Conservation (phyloP, 495 filamentous ascomycete species). For the Penicillium macrosclerotiorum region DNA sequence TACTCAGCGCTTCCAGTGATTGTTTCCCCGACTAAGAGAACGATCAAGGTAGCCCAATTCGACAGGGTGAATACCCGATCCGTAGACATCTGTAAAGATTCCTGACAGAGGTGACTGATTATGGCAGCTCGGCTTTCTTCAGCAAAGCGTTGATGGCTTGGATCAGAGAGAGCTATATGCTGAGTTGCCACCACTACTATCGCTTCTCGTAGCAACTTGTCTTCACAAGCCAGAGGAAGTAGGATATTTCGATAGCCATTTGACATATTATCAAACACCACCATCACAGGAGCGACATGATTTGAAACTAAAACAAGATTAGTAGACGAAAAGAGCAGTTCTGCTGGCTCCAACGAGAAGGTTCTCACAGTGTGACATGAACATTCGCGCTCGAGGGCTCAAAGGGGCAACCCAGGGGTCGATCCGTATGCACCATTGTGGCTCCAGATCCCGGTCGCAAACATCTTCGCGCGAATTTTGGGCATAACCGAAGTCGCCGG, state of each 20-base stretch:
- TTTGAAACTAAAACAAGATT: conserved; percentile 8
- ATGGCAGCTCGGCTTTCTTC: conserved; percentile 15
- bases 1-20: conserved; percentile 23
- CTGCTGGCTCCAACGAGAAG: not conserved
- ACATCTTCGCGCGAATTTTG: no score
- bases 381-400: conserved; percentile 5
- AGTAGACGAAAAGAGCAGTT: no score
- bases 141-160: conserved; percentile 1
- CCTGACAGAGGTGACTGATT: conserved; percentile 15
- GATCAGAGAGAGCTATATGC: conserved; percentile 46
- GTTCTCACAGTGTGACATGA: conserved; percentile 18
- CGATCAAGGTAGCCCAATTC: conserved; percentile 23
- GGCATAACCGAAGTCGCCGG: no score
- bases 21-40: conserved; percentile 22
- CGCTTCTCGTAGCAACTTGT: conserved; percentile 75
- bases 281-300: conserved; percentile 25
- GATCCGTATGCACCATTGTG: not conserved
- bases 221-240: conserved; percentile 67
- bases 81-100: conserved; percentile 11
- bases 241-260: conserved; percentile 78
- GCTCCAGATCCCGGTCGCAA: not conserved
- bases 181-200: conserved; percentile 71
- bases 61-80: conserved; percentile 16
- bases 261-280: conserved; percentile 48
- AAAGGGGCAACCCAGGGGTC: conserved; percentile 15